Evolutionary conservation across 345 rosid genomes (phyloP).

Genomic region (Populus tremula): DNA sequence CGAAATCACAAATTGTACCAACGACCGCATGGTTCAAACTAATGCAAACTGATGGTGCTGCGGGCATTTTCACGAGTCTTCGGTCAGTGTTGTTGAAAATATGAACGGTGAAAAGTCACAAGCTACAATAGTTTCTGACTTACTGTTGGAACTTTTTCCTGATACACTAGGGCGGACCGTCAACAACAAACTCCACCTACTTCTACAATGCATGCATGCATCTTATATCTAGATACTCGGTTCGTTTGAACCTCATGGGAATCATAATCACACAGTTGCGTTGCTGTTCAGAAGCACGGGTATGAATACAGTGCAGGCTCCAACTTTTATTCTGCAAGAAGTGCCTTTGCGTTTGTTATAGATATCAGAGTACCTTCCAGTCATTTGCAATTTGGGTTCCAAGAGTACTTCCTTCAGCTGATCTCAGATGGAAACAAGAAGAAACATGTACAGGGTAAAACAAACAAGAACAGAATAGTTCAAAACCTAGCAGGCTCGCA

Average conservation of each 20-base stretch:
- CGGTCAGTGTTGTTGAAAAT: too few species aligned
- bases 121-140: neutral
- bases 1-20: neutral
- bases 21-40: neutral
- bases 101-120: neutral
- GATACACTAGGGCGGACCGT: neutral
- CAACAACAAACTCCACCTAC: neutral
- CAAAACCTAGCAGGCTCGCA: neutral
- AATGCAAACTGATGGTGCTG: neutral
- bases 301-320: neutral
- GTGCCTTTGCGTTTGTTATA: neutral
- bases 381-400: neutral
- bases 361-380: neutral
- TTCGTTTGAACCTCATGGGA: neutral
- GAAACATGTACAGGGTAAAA: neutral
- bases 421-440: neutral
- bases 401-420: too few species aligned
- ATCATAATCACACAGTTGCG: neutral
- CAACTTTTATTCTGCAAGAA: neutral
- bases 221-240: neutral
- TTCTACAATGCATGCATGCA: neutral
- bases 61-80: too few species aligned
- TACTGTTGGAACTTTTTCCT: neutral
- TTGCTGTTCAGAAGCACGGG: neutral
- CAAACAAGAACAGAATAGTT: neutral